Evolutionary conservation across 202 grass and related monocot genomes (phyloP), one percentile per base, ranked within the genome.

Genomic region (Sporobolus alterniflorus): DNA sequence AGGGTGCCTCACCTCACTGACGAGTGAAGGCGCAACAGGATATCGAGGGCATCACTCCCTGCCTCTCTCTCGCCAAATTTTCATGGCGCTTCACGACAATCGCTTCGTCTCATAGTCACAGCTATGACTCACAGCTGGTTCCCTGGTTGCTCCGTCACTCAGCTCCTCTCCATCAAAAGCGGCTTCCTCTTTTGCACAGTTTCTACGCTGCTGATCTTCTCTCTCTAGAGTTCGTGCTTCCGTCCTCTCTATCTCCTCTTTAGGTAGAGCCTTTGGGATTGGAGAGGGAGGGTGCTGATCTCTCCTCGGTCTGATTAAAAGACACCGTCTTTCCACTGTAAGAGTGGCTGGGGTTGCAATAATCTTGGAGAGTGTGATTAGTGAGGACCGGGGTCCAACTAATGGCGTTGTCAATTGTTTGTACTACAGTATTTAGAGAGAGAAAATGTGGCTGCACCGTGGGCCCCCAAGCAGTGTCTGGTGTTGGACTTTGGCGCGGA

Each of bases 361-460:
- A 74, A 75, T 81, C 63, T 61, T 76, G 84, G 63, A 81, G 69
- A 17, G 48, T 85, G 82, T 40, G 39, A 40, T 40, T 54, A 72
- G 28, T 5, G 51, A n/a, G 79, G n/a, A 32, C 26, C 26, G 51
- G 40, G 64, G 40, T 34, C n/a, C 25, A 33, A 20, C 24, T 21
- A 21, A 8, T 46, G 15, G 25, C 7, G 28, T 67, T 55, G 73
- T 57, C 77, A 64, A 33, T 64, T 34, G 16, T n/a, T n/a, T n/a
- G n/a, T n/a, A n/a, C n/a, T n/a, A n/a, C n/a, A n/a, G n/a, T n/a
- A n/a, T n/a, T n/a, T n/a, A n/a, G n/a, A n/a, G n/a, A n/a, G n/a
- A n/a, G n/a, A n/a, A n/a, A n/a, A n/a, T n/a, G n/a, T n/a, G n/a
- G n/a, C n/a, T n/a, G n/a, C n/a, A n/a, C n/a, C n/a, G n/a, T n/a